A percentile compares a stretch with the other conserved stretches of the same genome.
These are phyloP conservation scores for Sclerotinia borealis DNA, from an alignment of 2,329 filamentous ascomycete species.

Conservation along the genomic window DNA sequence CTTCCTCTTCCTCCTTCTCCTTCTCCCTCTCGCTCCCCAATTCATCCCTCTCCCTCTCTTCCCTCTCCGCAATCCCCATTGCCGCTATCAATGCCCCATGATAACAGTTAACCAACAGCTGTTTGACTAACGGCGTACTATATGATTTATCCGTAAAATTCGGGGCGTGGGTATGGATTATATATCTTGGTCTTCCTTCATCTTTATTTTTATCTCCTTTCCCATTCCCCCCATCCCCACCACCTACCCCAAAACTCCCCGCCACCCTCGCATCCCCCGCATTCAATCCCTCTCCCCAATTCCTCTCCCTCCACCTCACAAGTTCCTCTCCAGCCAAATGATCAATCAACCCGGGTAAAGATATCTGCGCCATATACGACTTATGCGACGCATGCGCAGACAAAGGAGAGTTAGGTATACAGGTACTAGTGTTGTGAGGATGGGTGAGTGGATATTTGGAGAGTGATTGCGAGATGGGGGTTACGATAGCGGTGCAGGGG, in stretches of 20 bases:
- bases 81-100: neutral
- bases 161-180: neutral
- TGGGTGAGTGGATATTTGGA: neutral
- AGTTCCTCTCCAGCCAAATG: neutral
- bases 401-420: neutral
- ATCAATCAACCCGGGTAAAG: neutral
- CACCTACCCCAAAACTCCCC: neutral
- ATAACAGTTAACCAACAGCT: constrained; percentile 1
- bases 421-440: neutral
- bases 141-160: neutral
- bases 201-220: neutral
- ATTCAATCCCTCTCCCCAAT: neutral
- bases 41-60: neutral
- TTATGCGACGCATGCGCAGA: neutral
- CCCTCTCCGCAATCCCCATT: neutral
- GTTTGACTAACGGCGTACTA: neutral
- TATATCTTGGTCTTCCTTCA: neutral
- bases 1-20: neutral
- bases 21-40: neutral
- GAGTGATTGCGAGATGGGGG: neutral
- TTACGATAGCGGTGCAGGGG: neutral
- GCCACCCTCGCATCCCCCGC: neutral
- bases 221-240: neutral
- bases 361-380: neutral
- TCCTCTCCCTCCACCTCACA: neutral